These are phyloP conservation scores for Paraconiothyrium brasiliense DNA, from an alignment of 2,329 filamentous ascomycete genomes.

Conservation along the genomic window DNA sequence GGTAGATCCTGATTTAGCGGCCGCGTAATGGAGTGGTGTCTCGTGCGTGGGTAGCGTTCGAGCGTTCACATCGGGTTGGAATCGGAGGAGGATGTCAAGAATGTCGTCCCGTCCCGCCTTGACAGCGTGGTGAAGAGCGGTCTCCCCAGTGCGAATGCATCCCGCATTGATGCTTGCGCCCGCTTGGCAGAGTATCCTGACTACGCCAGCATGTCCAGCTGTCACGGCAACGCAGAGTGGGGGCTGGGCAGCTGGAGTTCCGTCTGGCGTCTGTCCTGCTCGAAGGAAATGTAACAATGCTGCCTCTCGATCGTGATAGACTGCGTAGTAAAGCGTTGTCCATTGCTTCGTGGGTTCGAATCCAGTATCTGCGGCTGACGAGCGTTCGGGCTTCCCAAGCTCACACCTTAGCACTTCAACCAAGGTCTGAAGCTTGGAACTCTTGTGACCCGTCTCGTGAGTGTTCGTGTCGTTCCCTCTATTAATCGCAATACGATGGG, in stretches of 20 bases:
- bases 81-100: conserved; percentile 35
- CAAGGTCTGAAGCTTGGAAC: conserved; percentile 40
- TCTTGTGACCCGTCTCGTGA: conserved; percentile 14
- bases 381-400: conserved; percentile 33
- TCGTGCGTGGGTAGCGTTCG: conserved; percentile 36
- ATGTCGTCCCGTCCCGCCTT: conserved; percentile 36
- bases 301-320: conserved; percentile 42
- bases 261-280: conserved; percentile 40
- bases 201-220: conserved; percentile 35
- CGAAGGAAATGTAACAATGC: conserved; percentile 43
- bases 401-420: conserved; percentile 44
- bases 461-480: conserved; percentile 7
- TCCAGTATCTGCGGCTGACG: conserved; percentile 18
- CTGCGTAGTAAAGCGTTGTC: conserved; percentile 44
- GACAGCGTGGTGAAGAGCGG: conserved; percentile 43
- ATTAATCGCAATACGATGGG: conserved; percentile 8
- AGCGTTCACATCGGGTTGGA: conserved; percentile 33
- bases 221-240: conserved; percentile 42
- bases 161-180: conserved; percentile 37
- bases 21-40: conserved; percentile 46
- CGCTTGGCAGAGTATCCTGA: conserved; percentile 39
- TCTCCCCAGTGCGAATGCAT: conserved; percentile 36
- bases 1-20: conserved; percentile 33
- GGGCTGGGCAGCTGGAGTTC: conserved; percentile 27
- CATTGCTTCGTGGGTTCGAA: conserved; percentile 39